Percentiles rank a stretch among this genome's conserved stretches.
These are phyloP conservation scores for Lentinula sp. DNA, from an alignment of 768 basidiomycete genomes.

Conservation along the genomic window DNA sequence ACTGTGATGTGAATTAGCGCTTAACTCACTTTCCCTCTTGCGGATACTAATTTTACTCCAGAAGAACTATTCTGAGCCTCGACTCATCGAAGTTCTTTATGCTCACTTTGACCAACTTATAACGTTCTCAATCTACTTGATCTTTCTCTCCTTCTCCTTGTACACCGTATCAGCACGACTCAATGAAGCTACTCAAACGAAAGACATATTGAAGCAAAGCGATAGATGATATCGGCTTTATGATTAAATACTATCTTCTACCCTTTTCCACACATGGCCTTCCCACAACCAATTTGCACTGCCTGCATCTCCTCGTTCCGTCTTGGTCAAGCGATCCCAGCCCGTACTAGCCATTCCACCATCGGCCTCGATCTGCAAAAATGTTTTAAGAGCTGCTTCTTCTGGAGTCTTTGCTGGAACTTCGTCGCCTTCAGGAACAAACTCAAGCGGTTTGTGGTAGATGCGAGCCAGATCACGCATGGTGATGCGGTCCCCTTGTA, in stretches of 20 bases:
- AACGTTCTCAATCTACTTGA: too few species aligned
- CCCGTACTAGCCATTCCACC: background rate
- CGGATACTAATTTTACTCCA: too few species aligned
- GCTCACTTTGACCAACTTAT: too few species aligned
- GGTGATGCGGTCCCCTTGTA: background rate
- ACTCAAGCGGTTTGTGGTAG: background rate
- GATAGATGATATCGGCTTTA: too few species aligned
- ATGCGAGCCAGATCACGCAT: background rate
- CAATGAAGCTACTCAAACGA: too few species aligned
- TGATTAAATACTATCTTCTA: background rate
- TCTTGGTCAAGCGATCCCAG: background rate
- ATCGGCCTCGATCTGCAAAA: background rate
- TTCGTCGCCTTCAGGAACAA: background rate
- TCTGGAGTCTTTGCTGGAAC: background rate
- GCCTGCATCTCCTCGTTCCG: background rate
- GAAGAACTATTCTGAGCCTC: too few species aligned
- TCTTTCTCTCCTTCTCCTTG: too few species aligned
- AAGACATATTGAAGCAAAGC: too few species aligned
- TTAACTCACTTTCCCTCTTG: too few species aligned
- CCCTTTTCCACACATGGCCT: conserved; percentile 3
- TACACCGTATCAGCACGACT: too few species aligned
- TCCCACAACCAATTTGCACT: conserved; percentile 5
- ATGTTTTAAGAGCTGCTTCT: background rate
- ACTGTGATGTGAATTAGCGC: conserved; percentile 15
- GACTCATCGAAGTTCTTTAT: too few species aligned